phyloP scores from a whole-genome alignment of 2,329 filamentous ascomycete species.

The Claviceps paspali region DNA sequence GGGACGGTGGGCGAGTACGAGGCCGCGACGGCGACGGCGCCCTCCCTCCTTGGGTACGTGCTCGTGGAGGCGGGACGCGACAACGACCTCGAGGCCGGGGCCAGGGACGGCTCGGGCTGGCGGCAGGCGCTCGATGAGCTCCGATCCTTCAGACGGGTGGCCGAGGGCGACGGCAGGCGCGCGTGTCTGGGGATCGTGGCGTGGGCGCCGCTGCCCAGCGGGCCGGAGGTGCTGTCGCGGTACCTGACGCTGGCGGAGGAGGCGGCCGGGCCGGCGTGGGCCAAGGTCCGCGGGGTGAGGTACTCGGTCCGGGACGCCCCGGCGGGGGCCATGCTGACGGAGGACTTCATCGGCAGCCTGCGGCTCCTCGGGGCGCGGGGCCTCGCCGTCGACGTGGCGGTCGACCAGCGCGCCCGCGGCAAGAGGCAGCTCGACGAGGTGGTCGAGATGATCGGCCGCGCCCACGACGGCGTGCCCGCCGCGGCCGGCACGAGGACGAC shows the following conservation, averaged over 20 bases:
- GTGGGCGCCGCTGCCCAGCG: slow-evolving; percentile 71
- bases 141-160: slow-evolving; percentile 48
- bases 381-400: slow-evolving; percentile 66
- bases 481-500: too few species aligned
- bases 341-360: slow-evolving; percentile 49
- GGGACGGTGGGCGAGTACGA: slow-evolving; percentile 50
- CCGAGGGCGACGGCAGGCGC: too few species aligned
- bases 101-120: slow-evolving; percentile 41
- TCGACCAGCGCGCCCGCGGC: slow-evolving; percentile 67
- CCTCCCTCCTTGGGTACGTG: slow-evolving; percentile 52
- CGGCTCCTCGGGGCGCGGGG: slow-evolving; percentile 48
- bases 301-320: slow-evolving; percentile 72
- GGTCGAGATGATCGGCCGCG: slow-evolving; percentile 51
- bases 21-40: slow-evolving; percentile 24
- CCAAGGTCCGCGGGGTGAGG: slow-evolving; percentile 60
- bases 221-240: slow-evolving; percentile 38
- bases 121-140: slow-evolving; percentile 56
- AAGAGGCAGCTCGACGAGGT: slow-evolving; percentile 58
- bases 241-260: slow-evolving; percentile 51
- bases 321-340: slow-evolving; percentile 45
- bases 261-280: slow-evolving; percentile 48
- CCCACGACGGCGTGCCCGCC: slow-evolving; percentile 45
- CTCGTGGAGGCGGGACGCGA: slow-evolving; percentile 73
- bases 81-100: slow-evolving; percentile 36
- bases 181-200: slow-evolving; percentile 59